phyloP scores from a whole-genome alignment of 805 yeast species.

The Lipomyces sp. region DNA sequence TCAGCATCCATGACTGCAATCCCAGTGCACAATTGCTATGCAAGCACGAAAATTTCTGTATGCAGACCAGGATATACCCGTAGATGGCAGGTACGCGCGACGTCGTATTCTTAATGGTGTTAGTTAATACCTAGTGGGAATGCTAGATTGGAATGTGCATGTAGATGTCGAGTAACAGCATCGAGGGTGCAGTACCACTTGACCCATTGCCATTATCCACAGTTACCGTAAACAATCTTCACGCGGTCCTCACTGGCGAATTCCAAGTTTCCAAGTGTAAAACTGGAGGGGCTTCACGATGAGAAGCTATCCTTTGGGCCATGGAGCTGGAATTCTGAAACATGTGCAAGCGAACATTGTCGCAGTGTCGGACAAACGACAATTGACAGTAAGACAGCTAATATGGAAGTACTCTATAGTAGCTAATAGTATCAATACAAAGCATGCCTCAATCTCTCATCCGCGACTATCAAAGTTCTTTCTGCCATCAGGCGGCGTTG shows the following conservation, averaged over 20 bases:
- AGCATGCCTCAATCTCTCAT: conserved; percentile 5
- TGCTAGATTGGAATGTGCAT: not conserved
- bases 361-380: not conserved
- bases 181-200: too few relatives aligned
- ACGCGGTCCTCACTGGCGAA: not conserved
- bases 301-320: not conserved
- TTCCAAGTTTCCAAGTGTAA: not conserved
- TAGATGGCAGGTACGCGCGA: not conserved
- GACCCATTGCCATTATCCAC: too few relatives aligned
- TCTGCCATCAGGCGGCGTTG: conserved; percentile 25
- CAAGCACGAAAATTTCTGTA: not conserved
- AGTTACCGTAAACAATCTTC: not conserved
- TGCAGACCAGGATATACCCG: not conserved
- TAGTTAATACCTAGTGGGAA: not conserved
- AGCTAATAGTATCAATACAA: not conserved
- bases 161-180: not conserved
- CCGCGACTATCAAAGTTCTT: conserved; percentile 23
- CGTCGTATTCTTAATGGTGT: not conserved
- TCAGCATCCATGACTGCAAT: not conserved
- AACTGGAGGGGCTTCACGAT: not conserved
- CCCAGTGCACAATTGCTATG: not conserved
- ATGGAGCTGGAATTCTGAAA: not conserved
- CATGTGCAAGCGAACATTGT: not conserved
- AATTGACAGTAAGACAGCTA: not conserved
- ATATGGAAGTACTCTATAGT: not conserved